Base-by-base conservation (phyloP, 2,329 filamentous ascomycete genomes). In the Lecanicillium sp. region DNA sequence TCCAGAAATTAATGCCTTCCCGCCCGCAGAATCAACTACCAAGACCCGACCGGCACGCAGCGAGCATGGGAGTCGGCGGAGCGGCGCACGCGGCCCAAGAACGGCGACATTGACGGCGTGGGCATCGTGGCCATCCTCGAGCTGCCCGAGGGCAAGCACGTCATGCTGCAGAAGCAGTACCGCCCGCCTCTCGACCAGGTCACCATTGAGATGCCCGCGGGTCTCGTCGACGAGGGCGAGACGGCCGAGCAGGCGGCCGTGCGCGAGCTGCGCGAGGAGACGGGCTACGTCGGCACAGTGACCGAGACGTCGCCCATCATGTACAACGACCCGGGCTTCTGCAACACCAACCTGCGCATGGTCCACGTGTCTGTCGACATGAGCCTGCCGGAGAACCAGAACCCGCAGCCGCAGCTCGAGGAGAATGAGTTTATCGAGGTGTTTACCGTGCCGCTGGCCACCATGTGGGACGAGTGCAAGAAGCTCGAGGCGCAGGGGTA, bases 381-480 rank as follows among this genome's bases (percentile, higher is more conserved):
- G 69, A 69, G 64, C 4, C 64, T 78, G 2, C 72, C 81, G 0
- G 79, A 79, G 49, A 90, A 90, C 54, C 73, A 81, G 54, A 68
- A 84, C 38, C 77, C 77, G 2, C 69, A 79, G 56, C 79, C 84
- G 0, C 65, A 83, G 53, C 68, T 89, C 6, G 84, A 90, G 55
- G 84, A 88, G 18, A 81, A 79, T 46, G 85, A 90, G 61, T 89
- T 88, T 54, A 89, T 90, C 52, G 84, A 89, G 56, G 80, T 81
- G 25, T 89, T 90, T 51, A 76, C 74, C 8, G 69, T 87, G 7
- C 80, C 79, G 5, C 54, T 90, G 31, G 64, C 60, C 15, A 65
- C 71, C 12, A 58, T 90, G 29, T 87, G 81, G 65, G 69, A 69
- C 0, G 78, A 83, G 53, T 80, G 80, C 54, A 77, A 77, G 56